Conservation (phyloP, 1,284 basidiomycete genomes). For the Trichosporon sp. region DNA sequence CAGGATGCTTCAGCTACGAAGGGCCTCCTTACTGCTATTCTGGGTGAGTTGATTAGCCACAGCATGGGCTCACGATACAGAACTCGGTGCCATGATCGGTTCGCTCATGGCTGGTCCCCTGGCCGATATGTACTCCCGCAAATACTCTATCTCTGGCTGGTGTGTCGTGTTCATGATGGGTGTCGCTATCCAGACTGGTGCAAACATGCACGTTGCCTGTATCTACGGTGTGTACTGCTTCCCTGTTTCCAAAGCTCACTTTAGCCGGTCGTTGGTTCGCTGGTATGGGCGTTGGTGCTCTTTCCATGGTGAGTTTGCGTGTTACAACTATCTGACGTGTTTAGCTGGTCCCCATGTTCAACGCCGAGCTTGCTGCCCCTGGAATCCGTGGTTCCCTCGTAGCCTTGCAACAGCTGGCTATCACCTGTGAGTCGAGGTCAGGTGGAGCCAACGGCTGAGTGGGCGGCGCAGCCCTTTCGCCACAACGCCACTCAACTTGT, state of each 20-base stretch:
- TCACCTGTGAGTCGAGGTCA: conserved; percentile 67
- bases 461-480: not conserved
- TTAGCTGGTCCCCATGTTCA: conserved; percentile 62
- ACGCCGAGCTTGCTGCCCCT: conserved; percentile 73
- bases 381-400: conserved; percentile 80
- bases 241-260: not conserved
- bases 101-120: conserved; percentile 51
- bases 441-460: too few relatives aligned
- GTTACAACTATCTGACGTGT: not conserved
- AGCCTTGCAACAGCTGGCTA: conserved; percentile 77
- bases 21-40: conserved; percentile 48
- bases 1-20: conserved; percentile 31
- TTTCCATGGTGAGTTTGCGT: conserved; percentile 43
- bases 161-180: conserved; percentile 54
- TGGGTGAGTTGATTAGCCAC: conserved; percentile 29
- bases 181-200: conserved; percentile 47
- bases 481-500: not conserved
- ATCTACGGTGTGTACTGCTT: conserved; percentile 44
- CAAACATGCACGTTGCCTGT: conserved; percentile 42
- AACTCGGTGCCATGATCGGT: conserved; percentile 51
- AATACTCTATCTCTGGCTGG: conserved; percentile 52
- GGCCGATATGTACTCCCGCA: conserved; percentile 50
- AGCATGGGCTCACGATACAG: conserved; percentile 26
- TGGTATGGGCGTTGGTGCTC: conserved; percentile 54
- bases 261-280: conserved; percentile 49